phyloP scores from a whole-genome alignment of 805 yeast genomes.

The Saccharomycopsis selenospora region DNA sequence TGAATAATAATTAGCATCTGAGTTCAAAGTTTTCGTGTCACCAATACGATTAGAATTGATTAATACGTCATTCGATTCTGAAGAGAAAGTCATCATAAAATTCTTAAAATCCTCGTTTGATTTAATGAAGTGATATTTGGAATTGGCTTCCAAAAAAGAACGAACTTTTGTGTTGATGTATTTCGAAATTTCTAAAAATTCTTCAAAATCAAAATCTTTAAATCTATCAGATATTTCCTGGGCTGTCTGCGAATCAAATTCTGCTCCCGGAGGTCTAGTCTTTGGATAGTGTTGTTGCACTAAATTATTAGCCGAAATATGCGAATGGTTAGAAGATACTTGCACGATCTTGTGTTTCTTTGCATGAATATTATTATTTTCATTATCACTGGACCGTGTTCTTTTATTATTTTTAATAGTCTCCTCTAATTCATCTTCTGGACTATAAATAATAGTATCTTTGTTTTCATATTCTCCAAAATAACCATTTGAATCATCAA shows the following conservation, averaged over 20 bases:
- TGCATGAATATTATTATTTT: not conserved
- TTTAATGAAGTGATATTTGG: constrained; percentile 6
- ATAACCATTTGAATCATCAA: too few species aligned
- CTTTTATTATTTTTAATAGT: not conserved
- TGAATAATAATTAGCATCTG: not conserved
- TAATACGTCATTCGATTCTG: constrained; percentile 15
- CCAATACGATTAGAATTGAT: constrained; percentile 8
- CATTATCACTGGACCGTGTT: not conserved
- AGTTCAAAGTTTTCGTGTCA: not conserved
- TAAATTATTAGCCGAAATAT: not conserved
- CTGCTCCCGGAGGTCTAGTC: not conserved
- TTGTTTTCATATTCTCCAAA: too few species aligned
- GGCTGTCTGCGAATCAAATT: not conserved
- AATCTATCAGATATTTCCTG: not conserved
- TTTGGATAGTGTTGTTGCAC: not conserved
- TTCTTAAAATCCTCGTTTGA: constrained; percentile 14
- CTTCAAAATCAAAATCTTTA: constrained; percentile 4
- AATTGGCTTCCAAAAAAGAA: constrained; percentile 2
- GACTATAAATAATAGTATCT: not conserved
- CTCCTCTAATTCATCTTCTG: not conserved
- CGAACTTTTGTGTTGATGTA: constrained; percentile 9
- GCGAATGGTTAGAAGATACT: not conserved
- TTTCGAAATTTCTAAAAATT: constrained; percentile 11
- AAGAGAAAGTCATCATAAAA: constrained; percentile 17
- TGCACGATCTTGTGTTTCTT: not conserved